Evolutionary conservation across 2,329 filamentous ascomycete genomes (phyloP).

Genomic region (Ophiostoma himal-ulmi): DNA sequence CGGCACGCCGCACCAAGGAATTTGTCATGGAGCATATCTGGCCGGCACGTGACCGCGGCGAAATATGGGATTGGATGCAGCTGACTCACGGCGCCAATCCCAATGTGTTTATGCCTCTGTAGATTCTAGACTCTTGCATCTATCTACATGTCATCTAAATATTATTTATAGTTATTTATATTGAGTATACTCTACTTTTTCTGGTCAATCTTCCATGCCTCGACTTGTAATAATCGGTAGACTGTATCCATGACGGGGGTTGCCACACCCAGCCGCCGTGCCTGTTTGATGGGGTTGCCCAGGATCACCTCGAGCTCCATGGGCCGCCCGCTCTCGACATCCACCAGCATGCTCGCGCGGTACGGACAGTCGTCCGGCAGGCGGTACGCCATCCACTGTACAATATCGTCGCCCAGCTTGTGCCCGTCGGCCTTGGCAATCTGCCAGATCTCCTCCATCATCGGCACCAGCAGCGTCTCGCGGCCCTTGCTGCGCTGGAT

Average conservation of each 20-base stretch:
- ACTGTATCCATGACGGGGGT: conserved; percentile 61
- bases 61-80: conserved; percentile 26
- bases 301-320: conserved; percentile 69
- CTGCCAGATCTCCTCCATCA: conserved; percentile 34
- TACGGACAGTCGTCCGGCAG: conserved; percentile 30
- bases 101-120: conserved; percentile 22
- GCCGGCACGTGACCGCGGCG: conserved; percentile 24
- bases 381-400: conserved; percentile 31
- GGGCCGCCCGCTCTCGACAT: conserved; percentile 60
- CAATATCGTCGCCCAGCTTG: conserved; percentile 27
- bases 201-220: conserved; percentile 24
- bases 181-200: not conserved
- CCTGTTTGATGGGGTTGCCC: conserved; percentile 63
- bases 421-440: conserved; percentile 35
- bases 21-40: conserved; percentile 24
- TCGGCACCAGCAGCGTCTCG: conserved; percentile 30
- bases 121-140: not conserved
- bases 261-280: conserved; percentile 55
- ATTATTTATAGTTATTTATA: not conserved
- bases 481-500: conserved; percentile 26
- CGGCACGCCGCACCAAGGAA: conserved; percentile 20
- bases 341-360: conserved; percentile 58
- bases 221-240: conserved; percentile 53
- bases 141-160: not conserved
- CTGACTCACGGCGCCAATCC: conserved; percentile 16